These are phyloP conservation scores for Hypoxylon fragiforme DNA, from an alignment of 495 filamentous ascomycete species.

Conservation along the genomic window DNA sequence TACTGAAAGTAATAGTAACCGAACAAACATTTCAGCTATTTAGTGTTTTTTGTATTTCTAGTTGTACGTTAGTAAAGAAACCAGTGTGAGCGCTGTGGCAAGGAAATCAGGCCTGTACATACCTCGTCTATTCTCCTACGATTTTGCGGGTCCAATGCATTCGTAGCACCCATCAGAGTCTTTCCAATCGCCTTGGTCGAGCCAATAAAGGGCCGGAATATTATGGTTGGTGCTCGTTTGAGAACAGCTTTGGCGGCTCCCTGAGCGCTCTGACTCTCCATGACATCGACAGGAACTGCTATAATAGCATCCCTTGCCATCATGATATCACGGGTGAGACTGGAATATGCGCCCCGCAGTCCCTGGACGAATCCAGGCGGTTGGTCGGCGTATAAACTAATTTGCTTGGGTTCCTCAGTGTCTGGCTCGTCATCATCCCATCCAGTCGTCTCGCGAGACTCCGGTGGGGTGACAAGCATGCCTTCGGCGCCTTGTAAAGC, in stretches of 20 bases:
- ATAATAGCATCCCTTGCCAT: conserved; percentile 87
- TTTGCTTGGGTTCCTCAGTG: conserved; percentile 69
- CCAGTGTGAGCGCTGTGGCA: too few relatives aligned
- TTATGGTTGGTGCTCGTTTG: conserved; percentile 83
- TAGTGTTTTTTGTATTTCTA: conserved; percentile 51
- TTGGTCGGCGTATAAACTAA: conserved; percentile 91
- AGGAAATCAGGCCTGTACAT: conserved; percentile 41
- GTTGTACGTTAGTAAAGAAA: conserved; percentile 32
- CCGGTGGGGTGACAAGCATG: conserved; percentile 60
- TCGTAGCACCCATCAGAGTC: conserved; percentile 90
- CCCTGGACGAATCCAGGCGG: conserved; percentile 86
- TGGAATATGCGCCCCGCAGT: conserved; percentile 75
- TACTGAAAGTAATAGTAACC: neutral
- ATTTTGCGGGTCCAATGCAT: conserved; percentile 84
- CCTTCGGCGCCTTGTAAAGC: conserved; percentile 86
- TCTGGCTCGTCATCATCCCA: conserved; percentile 67
- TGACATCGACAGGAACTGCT: conserved; percentile 88
- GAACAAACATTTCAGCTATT: conserved; percentile 1
- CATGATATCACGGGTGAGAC: conserved; percentile 83
- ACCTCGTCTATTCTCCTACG: conserved; percentile 85
- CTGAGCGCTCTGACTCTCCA: conserved; percentile 81
- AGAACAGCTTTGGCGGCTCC: conserved; percentile 81
- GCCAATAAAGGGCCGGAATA: conserved; percentile 87
- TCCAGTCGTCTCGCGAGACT: conserved; percentile 37
- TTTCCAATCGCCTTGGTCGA: conserved; percentile 87